phyloP scores from a whole-genome alignment of 1,139 yeast genomes.

The Yamadazyma atmosphaerica region DNA sequence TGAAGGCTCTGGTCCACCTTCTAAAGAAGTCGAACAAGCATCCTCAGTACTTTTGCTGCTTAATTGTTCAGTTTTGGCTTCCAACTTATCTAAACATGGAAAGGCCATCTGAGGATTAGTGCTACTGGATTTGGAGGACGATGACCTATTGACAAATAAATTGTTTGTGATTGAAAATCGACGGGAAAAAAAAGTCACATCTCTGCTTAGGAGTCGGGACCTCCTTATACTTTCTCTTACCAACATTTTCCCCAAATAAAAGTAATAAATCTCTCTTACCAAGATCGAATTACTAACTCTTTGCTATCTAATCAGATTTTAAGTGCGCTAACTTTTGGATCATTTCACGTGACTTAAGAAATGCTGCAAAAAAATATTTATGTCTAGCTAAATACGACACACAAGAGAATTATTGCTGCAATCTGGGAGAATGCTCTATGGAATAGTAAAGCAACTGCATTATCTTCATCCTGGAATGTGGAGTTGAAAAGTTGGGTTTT shows the following conservation, averaged over 20 bases:
- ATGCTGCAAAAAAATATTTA: conserved; percentile 2
- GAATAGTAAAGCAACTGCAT: too few species aligned
- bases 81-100: conserved; percentile 83
- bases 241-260: too few species aligned
- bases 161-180: neutral
- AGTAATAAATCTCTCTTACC: too few species aligned
- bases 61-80: conserved; percentile 53
- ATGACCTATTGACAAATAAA: neutral
- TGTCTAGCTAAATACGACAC: too few species aligned
- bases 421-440: too few species aligned
- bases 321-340: neutral
- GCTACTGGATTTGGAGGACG: conserved; percentile 7
- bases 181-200: neutral
- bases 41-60: conserved; percentile 17
- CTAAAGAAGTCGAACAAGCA: conserved; percentile 39
- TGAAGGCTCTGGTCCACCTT: conserved; percentile 83
- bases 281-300: neutral
- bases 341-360: conserved; percentile 4
- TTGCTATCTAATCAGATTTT: neutral
- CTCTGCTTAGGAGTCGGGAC: too few species aligned
- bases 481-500: too few species aligned
- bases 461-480: too few species aligned
- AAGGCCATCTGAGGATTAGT: conserved; percentile 71
- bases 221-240: too few species aligned
- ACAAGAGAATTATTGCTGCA: too few species aligned